Conservation (phyloP, 345 rosid species). For the Limnanthes douglasii region DNA sequence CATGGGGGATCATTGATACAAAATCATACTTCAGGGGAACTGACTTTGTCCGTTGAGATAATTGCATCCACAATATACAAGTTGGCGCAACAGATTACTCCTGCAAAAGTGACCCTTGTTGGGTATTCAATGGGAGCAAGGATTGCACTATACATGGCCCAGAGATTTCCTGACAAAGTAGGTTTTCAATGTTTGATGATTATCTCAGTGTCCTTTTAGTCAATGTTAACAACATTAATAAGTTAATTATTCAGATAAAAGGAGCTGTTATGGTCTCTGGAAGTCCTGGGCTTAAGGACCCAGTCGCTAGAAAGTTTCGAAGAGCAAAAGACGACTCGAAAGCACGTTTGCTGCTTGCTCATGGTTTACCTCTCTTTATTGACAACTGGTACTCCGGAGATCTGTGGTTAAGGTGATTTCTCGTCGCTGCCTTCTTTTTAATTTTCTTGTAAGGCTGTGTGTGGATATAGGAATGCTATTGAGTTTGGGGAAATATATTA, state of each 20-base stretch:
- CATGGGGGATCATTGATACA: constrained; percentile 57
- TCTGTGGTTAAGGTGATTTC: constrained; percentile 66
- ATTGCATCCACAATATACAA: constrained; percentile 26
- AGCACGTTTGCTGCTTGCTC: constrained; percentile 31
- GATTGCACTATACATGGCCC: constrained; percentile 73
- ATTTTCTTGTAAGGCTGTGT: background rate
- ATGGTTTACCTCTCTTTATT: constrained; percentile 51
- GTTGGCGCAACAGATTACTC: constrained; percentile 35
- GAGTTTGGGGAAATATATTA: too few relatives aligned
- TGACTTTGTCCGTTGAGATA: constrained; percentile 40
- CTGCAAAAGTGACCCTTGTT: constrained; percentile 43
- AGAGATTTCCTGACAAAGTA: constrained; percentile 48
- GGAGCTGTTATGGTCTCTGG: constrained; percentile 82
- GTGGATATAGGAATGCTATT: too few relatives aligned
- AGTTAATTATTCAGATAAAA: constrained; percentile 24
- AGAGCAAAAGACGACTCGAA: constrained; percentile 57
- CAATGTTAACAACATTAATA: constrained; percentile 2
- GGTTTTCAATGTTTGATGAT: constrained; percentile 4
- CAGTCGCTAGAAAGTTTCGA: constrained; percentile 42
- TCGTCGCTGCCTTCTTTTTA: too few relatives aligned
- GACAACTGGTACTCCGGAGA: constrained; percentile 61
- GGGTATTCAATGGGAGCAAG: constrained; percentile 96
- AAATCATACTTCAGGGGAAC: constrained; percentile 9
- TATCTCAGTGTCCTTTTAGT: background rate
- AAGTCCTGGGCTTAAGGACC: constrained; percentile 61